phyloP scores from a whole-genome alignment of 768 basidiomycete species.

The Trametes sanguinea region DNA sequence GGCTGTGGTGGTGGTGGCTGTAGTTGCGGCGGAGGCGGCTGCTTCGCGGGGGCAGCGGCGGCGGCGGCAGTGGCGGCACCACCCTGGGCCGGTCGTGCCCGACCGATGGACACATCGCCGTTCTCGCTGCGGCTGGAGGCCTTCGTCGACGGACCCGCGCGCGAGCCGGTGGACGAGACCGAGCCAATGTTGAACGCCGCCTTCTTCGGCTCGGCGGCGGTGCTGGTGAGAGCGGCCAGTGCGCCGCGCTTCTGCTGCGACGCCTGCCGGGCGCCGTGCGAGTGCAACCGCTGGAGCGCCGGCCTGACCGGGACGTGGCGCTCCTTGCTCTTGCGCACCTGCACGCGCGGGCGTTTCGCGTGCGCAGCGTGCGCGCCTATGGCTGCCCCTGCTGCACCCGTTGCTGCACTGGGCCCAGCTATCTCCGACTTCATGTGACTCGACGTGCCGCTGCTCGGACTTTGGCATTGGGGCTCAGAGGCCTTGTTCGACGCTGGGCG shows the following conservation, averaged over 20 bases:
- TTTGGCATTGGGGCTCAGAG: constrained; percentile 17
- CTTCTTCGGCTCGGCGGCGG: constrained; percentile 24
- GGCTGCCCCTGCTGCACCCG: background rate
- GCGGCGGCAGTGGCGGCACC: too few species aligned
- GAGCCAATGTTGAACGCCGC: constrained; percentile 60
- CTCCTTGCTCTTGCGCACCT: constrained; percentile 39
- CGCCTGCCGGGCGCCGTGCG: constrained; percentile 27
- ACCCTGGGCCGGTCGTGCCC: constrained; percentile 16
- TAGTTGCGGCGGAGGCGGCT: background rate
- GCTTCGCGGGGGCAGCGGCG: constrained; percentile 14
- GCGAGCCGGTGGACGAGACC: constrained; percentile 52
- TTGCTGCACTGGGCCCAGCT: constrained; percentile 23
- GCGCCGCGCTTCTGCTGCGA: constrained; percentile 24
- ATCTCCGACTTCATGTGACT: constrained; percentile 32
- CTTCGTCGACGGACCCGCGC: constrained; percentile 8
- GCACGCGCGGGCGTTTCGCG: constrained; percentile 26
- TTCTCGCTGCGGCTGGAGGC: constrained; percentile 15
- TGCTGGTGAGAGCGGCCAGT: too few species aligned
- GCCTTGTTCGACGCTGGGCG: constrained; percentile 6
- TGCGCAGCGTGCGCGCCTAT: background rate
- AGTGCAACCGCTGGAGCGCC: constrained; percentile 30
- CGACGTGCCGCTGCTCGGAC: constrained; percentile 40
- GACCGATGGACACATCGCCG: constrained; percentile 25
- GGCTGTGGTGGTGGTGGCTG: too few species aligned
- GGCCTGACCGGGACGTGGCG: constrained; percentile 22